Conservation (phyloP, 2,329 filamentous ascomycete species). For the Aspergillus vadensis region DNA sequence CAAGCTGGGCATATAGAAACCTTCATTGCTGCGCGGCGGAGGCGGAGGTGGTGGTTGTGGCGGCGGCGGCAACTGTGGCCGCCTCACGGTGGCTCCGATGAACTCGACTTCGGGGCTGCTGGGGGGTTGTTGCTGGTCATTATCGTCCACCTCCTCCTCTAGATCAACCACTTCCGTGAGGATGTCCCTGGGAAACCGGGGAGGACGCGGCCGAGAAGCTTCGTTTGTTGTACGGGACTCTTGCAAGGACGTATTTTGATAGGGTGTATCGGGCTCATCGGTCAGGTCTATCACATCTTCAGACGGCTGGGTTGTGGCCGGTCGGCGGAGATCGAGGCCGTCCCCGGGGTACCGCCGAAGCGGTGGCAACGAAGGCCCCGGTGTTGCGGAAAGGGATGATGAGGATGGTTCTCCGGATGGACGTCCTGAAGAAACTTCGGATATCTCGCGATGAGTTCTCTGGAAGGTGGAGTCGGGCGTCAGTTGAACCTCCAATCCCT, state of each 20-base stretch:
- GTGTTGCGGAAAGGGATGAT: slow-evolving; percentile 20
- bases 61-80: slow-evolving; percentile 15
- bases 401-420: slow-evolving; percentile 31
- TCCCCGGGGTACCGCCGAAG: slow-evolving; percentile 50
- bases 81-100: slow-evolving; percentile 36
- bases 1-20: slow-evolving; percentile 1
- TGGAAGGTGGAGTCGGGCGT: slow-evolving; percentile 24
- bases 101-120: slow-evolving; percentile 56
- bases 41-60: slow-evolving; percentile 13
- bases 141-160: slow-evolving; percentile 37
- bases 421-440: slow-evolving; percentile 31
- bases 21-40: not conserved
- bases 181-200: slow-evolving; percentile 41
- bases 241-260: not conserved
- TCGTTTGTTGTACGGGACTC: too few relatives aligned
- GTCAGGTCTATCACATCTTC: slow-evolving; percentile 52
- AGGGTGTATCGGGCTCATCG: slow-evolving; percentile 45
- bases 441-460: slow-evolving; percentile 42
- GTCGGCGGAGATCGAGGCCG: slow-evolving; percentile 58
- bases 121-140: slow-evolving; percentile 22
- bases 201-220: slow-evolving; percentile 23
- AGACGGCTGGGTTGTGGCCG: slow-evolving; percentile 42
- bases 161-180: slow-evolving; percentile 43
- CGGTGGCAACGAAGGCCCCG: slow-evolving; percentile 34
- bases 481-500: slow-evolving; percentile 15